Conservation (phyloP, 805 yeast species). For the Nakazawaea wyomingensis region DNA sequence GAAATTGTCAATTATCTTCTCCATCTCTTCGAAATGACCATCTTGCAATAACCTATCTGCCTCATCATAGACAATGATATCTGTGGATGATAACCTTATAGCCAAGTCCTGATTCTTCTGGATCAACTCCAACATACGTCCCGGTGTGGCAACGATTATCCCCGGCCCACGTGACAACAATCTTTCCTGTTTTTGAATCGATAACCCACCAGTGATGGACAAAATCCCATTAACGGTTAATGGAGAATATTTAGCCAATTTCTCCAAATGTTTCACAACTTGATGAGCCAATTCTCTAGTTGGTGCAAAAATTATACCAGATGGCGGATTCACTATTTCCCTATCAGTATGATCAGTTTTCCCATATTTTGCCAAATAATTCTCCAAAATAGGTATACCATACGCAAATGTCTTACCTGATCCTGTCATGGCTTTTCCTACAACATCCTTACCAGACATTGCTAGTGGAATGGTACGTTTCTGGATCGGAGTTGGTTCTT, state of each 20-base stretch:
- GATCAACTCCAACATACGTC: conserved; percentile 78
- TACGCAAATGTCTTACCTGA: conserved; percentile 96
- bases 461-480: conserved; percentile 68
- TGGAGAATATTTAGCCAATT: conserved; percentile 47
- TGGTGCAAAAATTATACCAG: conserved; percentile 85
- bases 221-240: conserved; percentile 54
- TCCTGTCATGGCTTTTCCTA: conserved; percentile 97
- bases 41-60: conserved; percentile 94
- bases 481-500: conserved; percentile 82
- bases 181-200: conserved; percentile 91
- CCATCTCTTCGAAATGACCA: conserved; percentile 93
- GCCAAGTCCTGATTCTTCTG: conserved; percentile 52
- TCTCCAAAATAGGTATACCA: conserved; percentile 86
- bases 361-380: conserved; percentile 31
- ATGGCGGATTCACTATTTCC: conserved; percentile 38
- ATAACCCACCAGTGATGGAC: conserved; percentile 89
- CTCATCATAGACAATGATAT: conserved; percentile 75
- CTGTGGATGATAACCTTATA: conserved; percentile 38
- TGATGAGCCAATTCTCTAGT: conserved; percentile 96
- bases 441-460: conserved; percentile 67
- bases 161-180: conserved; percentile 68
- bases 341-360: conserved; percentile 12
- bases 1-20: conserved; percentile 66
- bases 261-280: conserved; percentile 73
- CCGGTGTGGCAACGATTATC: conserved; percentile 91